These are phyloP conservation scores for Yarrowia sp. DNA, from an alignment of 805 yeast species.

Conservation along the genomic window DNA sequence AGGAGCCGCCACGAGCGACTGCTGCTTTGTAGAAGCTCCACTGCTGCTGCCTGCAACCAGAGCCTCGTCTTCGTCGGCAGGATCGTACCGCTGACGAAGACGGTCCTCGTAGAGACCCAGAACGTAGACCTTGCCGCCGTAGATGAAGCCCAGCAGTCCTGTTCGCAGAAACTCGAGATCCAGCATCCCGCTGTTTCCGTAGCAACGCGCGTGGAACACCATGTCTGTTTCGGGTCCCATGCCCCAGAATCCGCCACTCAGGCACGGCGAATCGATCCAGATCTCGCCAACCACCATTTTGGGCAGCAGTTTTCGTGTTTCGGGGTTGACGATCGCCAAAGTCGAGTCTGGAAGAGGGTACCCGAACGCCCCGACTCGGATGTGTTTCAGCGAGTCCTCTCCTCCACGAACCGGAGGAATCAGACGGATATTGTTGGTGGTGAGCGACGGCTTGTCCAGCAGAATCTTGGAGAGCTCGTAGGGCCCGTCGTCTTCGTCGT, in stretches of 20 bases:
- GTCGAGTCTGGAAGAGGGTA: slow-evolving; percentile 94
- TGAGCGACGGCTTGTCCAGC: slow-evolving; percentile 74
- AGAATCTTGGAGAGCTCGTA: slow-evolving; percentile 67
- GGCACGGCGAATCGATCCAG: slow-evolving; percentile 94
- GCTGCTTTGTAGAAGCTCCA: slow-evolving; percentile 24
- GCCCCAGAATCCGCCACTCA: slow-evolving; percentile 90
- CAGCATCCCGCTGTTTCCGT: slow-evolving; percentile 68
- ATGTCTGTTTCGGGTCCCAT: slow-evolving; percentile 68
- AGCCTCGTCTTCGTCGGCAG: slow-evolving; percentile 54
- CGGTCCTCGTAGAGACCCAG: slow-evolving; percentile 92
- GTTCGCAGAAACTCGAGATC: slow-evolving; percentile 87
- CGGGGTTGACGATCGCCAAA: slow-evolving; percentile 92
- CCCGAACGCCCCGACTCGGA: slow-evolving; percentile 91
- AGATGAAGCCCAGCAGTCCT: slow-evolving; percentile 87
- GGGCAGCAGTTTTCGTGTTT: slow-evolving; percentile 74
- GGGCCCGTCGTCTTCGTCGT: slow-evolving; percentile 52
- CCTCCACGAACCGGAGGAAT: slow-evolving; percentile 58
- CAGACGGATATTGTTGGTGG: slow-evolving; percentile 73
- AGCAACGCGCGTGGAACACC: slow-evolving; percentile 81
- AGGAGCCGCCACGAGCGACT: slow-evolving; percentile 46
- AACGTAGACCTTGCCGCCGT: slow-evolving; percentile 85
- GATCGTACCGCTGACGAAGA: slow-evolving; percentile 74
- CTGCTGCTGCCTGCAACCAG: slow-evolving; percentile 18
- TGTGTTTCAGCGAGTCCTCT: slow-evolving; percentile 56
- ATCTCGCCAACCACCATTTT: slow-evolving; percentile 90